Percentiles rank a stretch among this genome's conserved stretches.
phyloP scores from a whole-genome alignment of 805 yeast genomes.

The Huiozyma naganishii region DNA sequence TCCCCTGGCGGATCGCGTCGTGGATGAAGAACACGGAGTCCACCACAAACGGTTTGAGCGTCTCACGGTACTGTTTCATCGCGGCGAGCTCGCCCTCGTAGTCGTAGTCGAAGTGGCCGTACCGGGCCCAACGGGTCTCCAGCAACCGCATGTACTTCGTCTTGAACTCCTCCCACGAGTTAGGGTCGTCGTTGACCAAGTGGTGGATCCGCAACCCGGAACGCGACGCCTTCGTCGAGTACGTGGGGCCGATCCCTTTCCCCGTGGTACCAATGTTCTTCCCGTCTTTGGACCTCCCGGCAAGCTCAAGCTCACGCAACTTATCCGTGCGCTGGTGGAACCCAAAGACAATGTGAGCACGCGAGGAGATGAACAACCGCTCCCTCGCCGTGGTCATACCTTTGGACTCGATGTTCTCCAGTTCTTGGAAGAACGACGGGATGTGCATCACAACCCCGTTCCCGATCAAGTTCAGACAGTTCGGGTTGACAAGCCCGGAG shows the following conservation, averaged over 20 bases:
- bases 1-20: conserved; percentile 60
- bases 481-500: conserved; percentile 91
- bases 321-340: conserved; percentile 97
- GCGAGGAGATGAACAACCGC: conserved; percentile 77
- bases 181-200: conserved; percentile 78
- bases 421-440: conserved; percentile 85
- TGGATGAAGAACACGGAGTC: conserved; percentile 84
- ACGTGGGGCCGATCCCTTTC: conserved; percentile 97
- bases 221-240: conserved; percentile 92
- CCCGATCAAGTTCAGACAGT: conserved; percentile 83
- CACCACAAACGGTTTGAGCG: conserved; percentile 80
- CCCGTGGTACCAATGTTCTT: conserved; percentile 97
- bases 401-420: conserved; percentile 67
- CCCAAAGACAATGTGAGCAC: conserved; percentile 95
- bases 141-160: conserved; percentile 65
- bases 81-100: conserved; percentile 66
- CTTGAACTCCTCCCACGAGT: conserved; percentile 88
- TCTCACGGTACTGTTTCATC: conserved; percentile 64
- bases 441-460: conserved; percentile 94
- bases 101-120: conserved; percentile 88
- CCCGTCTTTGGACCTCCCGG: conserved; percentile 37
- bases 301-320: conserved; percentile 84
- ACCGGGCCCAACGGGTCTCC: conserved; percentile 75
- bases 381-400: conserved; percentile 52
- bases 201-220: conserved; percentile 97